These are phyloP conservation scores for Mycena polygramma DNA, from an alignment of 768 basidiomycete genomes.

Conservation along the genomic window DNA sequence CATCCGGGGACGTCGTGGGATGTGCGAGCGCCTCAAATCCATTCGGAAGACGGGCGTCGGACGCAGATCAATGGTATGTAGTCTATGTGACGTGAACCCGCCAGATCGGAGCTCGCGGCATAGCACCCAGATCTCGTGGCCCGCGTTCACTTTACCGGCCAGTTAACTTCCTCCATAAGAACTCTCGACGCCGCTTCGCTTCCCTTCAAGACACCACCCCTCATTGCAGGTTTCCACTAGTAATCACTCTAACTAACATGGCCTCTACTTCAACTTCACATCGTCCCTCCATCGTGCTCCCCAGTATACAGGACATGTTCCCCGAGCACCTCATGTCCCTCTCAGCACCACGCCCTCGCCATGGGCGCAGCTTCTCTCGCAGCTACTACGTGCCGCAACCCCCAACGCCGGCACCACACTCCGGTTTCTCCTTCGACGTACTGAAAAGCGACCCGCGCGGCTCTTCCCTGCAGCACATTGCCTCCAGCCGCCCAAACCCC, in stretches of 20 bases:
- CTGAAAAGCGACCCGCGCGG: constrained; percentile 3
- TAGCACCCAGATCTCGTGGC: no score
- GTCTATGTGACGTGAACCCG: no score
- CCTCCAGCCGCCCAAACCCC: constrained; percentile 8
- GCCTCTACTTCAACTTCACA: constrained; percentile 3
- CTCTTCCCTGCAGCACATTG: constrained; percentile 18
- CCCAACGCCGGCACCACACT: neutral
- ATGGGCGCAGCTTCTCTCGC: neutral
- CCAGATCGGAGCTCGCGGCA: no score
- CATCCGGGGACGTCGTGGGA: no score
- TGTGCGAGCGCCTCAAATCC: no score
- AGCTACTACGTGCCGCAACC: neutral
- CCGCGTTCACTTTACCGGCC: no score
- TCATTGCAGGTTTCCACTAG: no score
- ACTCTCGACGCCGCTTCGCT: no score
- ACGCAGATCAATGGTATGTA: no score
- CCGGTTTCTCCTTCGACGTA: constrained; percentile 28
- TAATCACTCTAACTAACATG: neutral
- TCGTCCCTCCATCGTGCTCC: constrained; percentile 11
- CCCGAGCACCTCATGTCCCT: constrained; percentile 22
- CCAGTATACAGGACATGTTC: constrained; percentile 30
- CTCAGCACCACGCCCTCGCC: neutral
- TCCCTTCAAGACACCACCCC: no score
- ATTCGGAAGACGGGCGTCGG: no score
- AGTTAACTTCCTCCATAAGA: no score